phyloP scores from a whole-genome alignment of 2,329 filamentous ascomycete species.

The Colletotrichum tropicale region DNA sequence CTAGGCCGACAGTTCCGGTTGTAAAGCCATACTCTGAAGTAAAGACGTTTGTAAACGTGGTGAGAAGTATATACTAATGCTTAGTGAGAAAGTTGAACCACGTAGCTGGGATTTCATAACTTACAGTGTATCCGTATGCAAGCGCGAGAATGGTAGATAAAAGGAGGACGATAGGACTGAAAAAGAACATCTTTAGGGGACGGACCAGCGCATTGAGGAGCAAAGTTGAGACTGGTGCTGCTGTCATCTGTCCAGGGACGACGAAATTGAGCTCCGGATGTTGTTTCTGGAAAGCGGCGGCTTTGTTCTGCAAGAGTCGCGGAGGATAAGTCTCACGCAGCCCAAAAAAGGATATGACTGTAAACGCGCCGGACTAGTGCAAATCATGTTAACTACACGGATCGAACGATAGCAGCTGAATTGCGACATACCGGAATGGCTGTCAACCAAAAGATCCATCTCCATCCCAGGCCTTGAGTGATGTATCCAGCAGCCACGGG shows the following conservation, averaged over 20 bases:
- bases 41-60: not conserved
- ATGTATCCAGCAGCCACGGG: constrained; percentile 50
- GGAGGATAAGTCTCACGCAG: not conserved
- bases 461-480: constrained; percentile 45
- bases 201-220: not conserved
- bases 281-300: not conserved
- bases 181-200: not conserved
- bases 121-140: not conserved
- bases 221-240: not conserved
- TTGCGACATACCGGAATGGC: constrained; percentile 31
- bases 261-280: not conserved
- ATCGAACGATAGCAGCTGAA: not conserved
- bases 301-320: not conserved
- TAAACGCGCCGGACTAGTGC: not conserved
- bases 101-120: not conserved
- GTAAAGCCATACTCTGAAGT: constrained; percentile 39
- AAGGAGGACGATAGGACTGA: not conserved
- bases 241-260: not conserved
- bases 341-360: not conserved
- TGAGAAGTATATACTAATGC: not conserved
- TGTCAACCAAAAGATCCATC: constrained; percentile 55
- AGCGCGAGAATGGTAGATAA: not conserved
- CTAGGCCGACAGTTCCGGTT: constrained; percentile 22
- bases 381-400: not conserved
- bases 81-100: not conserved